phyloP scores from a whole-genome alignment of 176 grass and related monocot genomes.

The Musa troglodytarum region DNA sequence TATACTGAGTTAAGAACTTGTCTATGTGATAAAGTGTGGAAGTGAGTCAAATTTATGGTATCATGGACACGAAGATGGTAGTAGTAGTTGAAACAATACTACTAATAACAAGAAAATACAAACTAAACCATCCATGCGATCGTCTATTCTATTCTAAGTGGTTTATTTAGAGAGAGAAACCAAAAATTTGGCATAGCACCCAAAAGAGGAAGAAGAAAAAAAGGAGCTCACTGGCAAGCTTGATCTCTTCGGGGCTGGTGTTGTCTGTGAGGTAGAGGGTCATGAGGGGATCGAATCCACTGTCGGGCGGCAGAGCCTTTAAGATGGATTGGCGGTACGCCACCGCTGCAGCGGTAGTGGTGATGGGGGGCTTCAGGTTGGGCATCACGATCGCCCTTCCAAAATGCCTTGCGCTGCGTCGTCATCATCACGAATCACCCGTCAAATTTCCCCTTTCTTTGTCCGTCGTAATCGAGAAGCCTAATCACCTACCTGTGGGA shows the following conservation, averaged over 20 bases:
- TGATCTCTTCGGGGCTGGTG: conserved; percentile 71
- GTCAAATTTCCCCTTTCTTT: neutral
- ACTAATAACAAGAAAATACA: no score
- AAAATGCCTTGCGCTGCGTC: conserved; percentile 63
- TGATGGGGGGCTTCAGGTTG: conserved; percentile 84
- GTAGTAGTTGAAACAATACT: no score
- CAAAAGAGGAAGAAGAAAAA: neutral
- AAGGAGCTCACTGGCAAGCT: conserved; percentile 44
- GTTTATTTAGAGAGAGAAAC: neutral
- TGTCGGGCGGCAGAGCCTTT: conserved; percentile 27
- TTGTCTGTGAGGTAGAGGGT: conserved; percentile 85
- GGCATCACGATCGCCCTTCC: conserved; percentile 90
- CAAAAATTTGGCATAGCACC: neutral
- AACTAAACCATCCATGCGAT: no score
- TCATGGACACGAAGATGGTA: no score
- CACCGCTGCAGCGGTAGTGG: conserved; percentile 52
- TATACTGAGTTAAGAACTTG: no score
- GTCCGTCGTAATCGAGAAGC: neutral
- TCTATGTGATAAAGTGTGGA: no score
- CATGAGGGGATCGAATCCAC: conserved; percentile 59
- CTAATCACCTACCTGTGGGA: conserved; percentile 44
- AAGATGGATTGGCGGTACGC: conserved; percentile 64
- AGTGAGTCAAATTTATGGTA: no score
- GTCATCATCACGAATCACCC: neutral
- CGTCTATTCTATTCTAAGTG: no score